These are phyloP conservation scores for Pachyrhizus erosus DNA, from an alignment of 306 rosid species.

Conservation along the genomic window DNA sequence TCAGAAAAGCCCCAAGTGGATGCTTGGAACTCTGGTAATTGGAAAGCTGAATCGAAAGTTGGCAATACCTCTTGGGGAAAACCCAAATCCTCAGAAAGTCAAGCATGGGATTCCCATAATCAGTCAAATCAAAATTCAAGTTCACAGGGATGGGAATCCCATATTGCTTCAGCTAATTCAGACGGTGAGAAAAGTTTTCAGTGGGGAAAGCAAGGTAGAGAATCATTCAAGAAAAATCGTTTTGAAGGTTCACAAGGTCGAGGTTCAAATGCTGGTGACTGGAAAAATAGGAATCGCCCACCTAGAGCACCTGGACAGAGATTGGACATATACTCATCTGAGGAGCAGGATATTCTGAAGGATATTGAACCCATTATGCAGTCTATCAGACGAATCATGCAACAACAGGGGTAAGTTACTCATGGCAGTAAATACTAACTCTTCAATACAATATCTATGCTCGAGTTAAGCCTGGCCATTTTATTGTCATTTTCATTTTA, in stretches of 20 bases:
- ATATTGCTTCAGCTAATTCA: constrained; percentile 48
- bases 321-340: constrained; percentile 73
- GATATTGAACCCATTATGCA: constrained; percentile 70
- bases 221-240: constrained; percentile 58
- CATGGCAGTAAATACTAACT: neutral
- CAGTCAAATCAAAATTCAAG: constrained; percentile 50
- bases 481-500: neutral
- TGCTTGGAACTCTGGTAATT: constrained; percentile 19
- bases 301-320: constrained; percentile 71
- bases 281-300: constrained; percentile 67
- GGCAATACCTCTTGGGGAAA: constrained; percentile 54
- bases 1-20: neutral
- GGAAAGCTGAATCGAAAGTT: constrained; percentile 25
- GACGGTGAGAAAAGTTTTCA: constrained; percentile 51
- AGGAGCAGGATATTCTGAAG: constrained; percentile 72
- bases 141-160: constrained; percentile 68
- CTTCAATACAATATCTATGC: neutral
- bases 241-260: constrained; percentile 72
- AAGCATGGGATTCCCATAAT: constrained; percentile 48
- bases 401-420: constrained; percentile 77
- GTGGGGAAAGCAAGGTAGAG: constrained; percentile 66
- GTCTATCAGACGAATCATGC: constrained; percentile 78
- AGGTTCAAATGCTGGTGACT: constrained; percentile 71
- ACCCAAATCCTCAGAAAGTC: constrained; percentile 47
- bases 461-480: constrained; percentile 1